These are phyloP conservation scores for Rhexocercosporidium sp. DNA, from an alignment of 2,329 filamentous ascomycete species.

Conservation along the genomic window DNA sequence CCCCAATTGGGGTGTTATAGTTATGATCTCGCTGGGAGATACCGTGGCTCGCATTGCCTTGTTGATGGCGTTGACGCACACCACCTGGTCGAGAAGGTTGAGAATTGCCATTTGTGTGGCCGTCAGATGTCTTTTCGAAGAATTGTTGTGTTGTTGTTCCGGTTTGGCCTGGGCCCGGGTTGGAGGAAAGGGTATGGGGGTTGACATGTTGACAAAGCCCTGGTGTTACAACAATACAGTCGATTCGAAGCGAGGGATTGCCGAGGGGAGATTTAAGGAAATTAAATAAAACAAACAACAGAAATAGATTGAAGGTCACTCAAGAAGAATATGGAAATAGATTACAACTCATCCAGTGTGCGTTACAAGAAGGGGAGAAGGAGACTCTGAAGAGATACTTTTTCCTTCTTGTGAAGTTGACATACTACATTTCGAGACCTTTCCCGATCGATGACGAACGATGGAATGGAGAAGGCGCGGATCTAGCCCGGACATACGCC, in stretches of 20 bases:
- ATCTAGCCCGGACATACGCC: conserved; percentile 3
- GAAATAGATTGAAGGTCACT: too few relatives aligned
- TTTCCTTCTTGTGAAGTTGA: not conserved
- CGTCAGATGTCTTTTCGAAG: not conserved
- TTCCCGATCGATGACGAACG: conserved; percentile 11
- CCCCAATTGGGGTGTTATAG: conserved; percentile 8
- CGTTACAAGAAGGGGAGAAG: not conserved
- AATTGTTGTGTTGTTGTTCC: not conserved
- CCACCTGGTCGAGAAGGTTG: not conserved
- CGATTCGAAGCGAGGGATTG: conserved; percentile 3
- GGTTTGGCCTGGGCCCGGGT: not conserved
- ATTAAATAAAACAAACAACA: not conserved
- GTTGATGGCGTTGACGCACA: conserved; percentile 8
- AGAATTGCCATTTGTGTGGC: not conserved
- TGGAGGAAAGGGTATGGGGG: not conserved
- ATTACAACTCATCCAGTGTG: not conserved
- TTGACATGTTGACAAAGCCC: not conserved
- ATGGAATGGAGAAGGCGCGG: not conserved
- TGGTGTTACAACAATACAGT: not conserved
- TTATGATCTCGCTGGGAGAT: conserved; percentile 8
- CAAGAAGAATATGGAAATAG: not conserved
- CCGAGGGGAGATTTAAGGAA: not conserved
- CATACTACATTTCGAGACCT: not conserved
- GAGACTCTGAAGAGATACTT: too few relatives aligned
- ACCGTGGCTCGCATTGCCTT: conserved; percentile 8